A percentile compares a stretch with the other conserved stretches of the same genome.
Conservation (phyloP, 2,329 filamentous ascomycete genomes). For the Purpureocillium takamizusanense region DNA sequence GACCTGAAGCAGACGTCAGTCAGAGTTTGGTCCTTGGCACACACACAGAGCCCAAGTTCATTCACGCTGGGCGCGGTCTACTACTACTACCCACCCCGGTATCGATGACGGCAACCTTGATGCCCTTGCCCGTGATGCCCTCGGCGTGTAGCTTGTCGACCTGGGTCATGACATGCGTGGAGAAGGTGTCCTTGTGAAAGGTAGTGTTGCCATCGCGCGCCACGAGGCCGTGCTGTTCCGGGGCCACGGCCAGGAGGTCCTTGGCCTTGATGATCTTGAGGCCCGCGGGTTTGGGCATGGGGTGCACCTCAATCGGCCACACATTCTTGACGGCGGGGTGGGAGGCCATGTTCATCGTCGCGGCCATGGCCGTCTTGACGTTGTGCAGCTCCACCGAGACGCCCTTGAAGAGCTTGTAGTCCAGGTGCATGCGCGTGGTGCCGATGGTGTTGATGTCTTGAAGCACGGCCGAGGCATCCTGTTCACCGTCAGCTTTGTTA, state of each 20-base stretch:
- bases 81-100: no score
- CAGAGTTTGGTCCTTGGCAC: no score
- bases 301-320: slow-evolving; percentile 18
- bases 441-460: slow-evolving; percentile 8
- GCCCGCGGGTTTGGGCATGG: slow-evolving; percentile 1
- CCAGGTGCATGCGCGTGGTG: slow-evolving; percentile 12
- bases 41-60: no score
- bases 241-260: not conserved
- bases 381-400: slow-evolving; percentile 14
- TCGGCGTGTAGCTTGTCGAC: slow-evolving; percentile 2
- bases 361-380: slow-evolving; percentile 23
- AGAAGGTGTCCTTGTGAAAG: slow-evolving; percentile 1
- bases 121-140: slow-evolving; percentile 2
- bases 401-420: slow-evolving; percentile 16
- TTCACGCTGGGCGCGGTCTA: no score
- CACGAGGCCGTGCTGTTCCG: not conserved
- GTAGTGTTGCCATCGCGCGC: slow-evolving; percentile 1
- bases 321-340: slow-evolving; percentile 15
- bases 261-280: not conserved
- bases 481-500: not conserved
- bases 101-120: slow-evolving; percentile 6
- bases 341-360: slow-evolving; percentile 19
- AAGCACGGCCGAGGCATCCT: slow-evolving; percentile 8
- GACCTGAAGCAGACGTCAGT: no score
- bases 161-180: slow-evolving; percentile 6